Base-by-base conservation (phyloP, 768 basidiomycete genomes). In the Macrolepiota dolichaula region DNA sequence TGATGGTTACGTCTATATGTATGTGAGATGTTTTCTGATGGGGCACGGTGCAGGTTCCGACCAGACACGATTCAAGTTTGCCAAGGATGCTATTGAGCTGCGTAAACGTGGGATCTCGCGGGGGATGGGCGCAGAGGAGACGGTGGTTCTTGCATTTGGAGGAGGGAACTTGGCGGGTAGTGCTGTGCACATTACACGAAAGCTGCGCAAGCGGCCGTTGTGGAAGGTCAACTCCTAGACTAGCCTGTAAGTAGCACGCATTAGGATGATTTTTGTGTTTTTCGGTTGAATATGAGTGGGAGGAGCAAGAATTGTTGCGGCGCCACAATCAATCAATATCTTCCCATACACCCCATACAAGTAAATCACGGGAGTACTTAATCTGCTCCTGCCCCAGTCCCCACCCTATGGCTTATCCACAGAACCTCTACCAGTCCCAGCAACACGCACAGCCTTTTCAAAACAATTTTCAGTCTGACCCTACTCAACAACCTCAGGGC, bases 141-240 rank as follows among this genome's bases (percentile, higher is more conserved):
- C 91, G n/a, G 93, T 96, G 46, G 93, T 96, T 55, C 79, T 96
- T 66, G 92, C 92, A 38, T 94, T 95, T 75, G 91, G 91, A 61
- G 89, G 86, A 63, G 80, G 79, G 66, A 86, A 79, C 65, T 79
- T 79, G 73, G 86, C 80, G 54, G 85, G 82, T 60, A 92, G 87
- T 68, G 85, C 89, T 57, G 92, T 96, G 66, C 91, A 94, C 72
- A 81, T 96, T 70, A 94, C 93, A 50, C 85, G 92, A 65, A 94
- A 95, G 76, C 78, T 88, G 79, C 89, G 88, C 75, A 90, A 88
- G 69, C 90, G 85, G 54, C 91, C 90, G 57, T 81, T 94, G 69
- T 92, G 85, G 78, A 87, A 84, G 69, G 92, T 93, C 49, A 92
- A 86, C 72, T 88, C 90, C 49, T 94, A 85, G 72, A 79, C 72